phyloP scores from a whole-genome alignment of 2,329 filamentous ascomycete species.

The Claviceps digitariae region DNA sequence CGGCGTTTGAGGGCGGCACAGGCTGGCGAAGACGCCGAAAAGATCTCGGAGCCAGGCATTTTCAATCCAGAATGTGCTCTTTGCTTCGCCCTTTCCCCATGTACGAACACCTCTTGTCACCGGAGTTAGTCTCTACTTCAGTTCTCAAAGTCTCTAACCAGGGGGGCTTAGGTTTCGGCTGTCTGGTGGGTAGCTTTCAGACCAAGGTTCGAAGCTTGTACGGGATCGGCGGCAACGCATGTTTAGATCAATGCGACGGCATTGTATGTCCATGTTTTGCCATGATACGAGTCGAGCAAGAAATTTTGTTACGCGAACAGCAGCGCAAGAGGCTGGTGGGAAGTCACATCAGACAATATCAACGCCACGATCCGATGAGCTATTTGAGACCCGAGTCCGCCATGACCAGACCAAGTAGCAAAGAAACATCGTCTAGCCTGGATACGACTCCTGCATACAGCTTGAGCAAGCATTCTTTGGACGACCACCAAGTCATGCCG shows the following conservation, averaged over 20 bases:
- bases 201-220: slow-evolving; percentile 19
- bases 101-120: slow-evolving; percentile 12
- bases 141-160: slow-evolving; percentile 1
- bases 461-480: slow-evolving; percentile 5
- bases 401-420: not conserved
- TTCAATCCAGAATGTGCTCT: slow-evolving; percentile 13
- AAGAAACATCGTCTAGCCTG: not conserved
- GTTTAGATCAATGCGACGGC: slow-evolving; percentile 12
- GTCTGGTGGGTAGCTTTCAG: slow-evolving; percentile 17
- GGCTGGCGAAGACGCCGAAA: slow-evolving; percentile 9
- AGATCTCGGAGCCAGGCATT: slow-evolving; percentile 7
- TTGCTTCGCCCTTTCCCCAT: slow-evolving; percentile 14
- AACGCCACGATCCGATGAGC: slow-evolving; percentile 12
- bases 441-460: not conserved
- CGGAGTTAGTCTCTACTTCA: not conserved
- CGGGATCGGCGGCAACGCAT: slow-evolving; percentile 15
- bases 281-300: slow-evolving; percentile 17
- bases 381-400: slow-evolving; percentile 4
- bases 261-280: slow-evolving; percentile 17
- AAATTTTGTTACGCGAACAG: slow-evolving; percentile 19
- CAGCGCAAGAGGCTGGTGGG: slow-evolving; percentile 6
- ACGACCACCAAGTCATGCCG: slow-evolving; percentile 4
- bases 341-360: slow-evolving; percentile 10
- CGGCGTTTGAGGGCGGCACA: slow-evolving; percentile 12
- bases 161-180: slow-evolving; percentile 18